phyloP scores from a whole-genome alignment of 306 rosid species.

The Erythrophleum fordii region DNA sequence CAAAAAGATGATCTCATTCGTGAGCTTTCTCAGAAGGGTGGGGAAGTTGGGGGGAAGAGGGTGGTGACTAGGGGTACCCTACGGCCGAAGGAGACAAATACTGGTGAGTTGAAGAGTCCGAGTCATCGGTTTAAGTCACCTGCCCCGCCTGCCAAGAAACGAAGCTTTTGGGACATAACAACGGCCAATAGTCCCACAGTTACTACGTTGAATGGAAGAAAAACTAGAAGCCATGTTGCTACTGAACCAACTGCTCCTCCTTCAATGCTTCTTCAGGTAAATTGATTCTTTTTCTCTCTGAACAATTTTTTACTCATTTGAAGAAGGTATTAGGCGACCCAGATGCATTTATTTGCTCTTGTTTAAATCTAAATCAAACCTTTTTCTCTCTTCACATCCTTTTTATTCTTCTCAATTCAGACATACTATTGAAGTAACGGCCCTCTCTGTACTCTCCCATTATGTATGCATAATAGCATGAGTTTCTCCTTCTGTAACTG shows the following conservation, averaged over 20 bases:
- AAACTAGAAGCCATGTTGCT: constrained; percentile 83
- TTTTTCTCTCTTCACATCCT: no score
- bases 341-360: not conserved
- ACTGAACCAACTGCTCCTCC: constrained; percentile 67
- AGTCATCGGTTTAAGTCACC: constrained; percentile 84
- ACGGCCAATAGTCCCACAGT: constrained; percentile 81
- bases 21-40: constrained; percentile 60
- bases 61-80: constrained; percentile 60
- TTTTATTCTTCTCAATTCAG: no score
- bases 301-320: not conserved
- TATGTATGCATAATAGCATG: not conserved
- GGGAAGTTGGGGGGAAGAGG: constrained; percentile 49
- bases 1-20: constrained; percentile 76
- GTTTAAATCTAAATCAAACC: no score
- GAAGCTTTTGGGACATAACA: constrained; percentile 98
- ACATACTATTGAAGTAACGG: no score
- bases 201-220: constrained; percentile 77
- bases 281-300: constrained; percentile 1
- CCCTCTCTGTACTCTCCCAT: no score
- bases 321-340: no score
- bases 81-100: constrained; percentile 64
- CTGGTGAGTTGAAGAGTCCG: constrained; percentile 76
- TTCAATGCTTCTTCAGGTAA: constrained; percentile 98
- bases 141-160: constrained; percentile 74
- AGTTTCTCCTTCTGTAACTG: constrained; percentile 42